Evolutionary conservation across 2,329 filamentous ascomycete species (phyloP), one percentile per base, ranked within the genome.

Genomic region (Cytospora piceicola): DNA sequence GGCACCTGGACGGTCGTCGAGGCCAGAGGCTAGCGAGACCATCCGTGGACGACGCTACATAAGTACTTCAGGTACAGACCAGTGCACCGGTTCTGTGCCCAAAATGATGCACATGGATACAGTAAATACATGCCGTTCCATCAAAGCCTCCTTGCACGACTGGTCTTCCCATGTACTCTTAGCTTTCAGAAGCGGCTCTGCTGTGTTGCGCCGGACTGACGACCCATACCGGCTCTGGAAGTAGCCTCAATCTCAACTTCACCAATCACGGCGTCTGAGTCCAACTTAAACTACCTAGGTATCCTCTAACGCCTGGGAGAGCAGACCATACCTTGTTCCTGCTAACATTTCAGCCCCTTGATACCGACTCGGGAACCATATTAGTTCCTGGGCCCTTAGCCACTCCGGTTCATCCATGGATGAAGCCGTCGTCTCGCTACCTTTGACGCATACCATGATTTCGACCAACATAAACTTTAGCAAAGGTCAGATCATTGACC

Each of bases 1-100:
- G 62, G 65, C 14, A 65, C 22, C 2, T 67, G 65, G 65, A 53
- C 62, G 8, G 62, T 65, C 22, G 14, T 67, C 30, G 65, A 67
- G 58, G 24, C 15, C 15, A 27, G 39, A 52, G 46, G 20, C 6
- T 61, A 65, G 58, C 53, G 46, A 52, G n/a, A 22, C 14, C 22
- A 22, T 20, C 29, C 14, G 7, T 30, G 32, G 22, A 24, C 22
- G 22, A 9, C 15, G 34, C 49, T n/a, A 53, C 17, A 20, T 4
- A 29, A 29, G 27, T 29, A 29, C 27, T 29, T 29, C 27, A 29
- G 27, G 3, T 29, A 9, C 12, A 30, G 22, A 29, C 17, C 7
- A 29, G 27, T 24, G 6, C 12, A n/a, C 34, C 46, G 20, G 17
- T 6, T 20, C 27, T 51, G 27, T 46, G 22, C 29, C 29, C 20